These are phyloP conservation scores for Phenoliferia sp. DNA, from an alignment of 1,284 basidiomycete genomes.

Conservation along the genomic window DNA sequence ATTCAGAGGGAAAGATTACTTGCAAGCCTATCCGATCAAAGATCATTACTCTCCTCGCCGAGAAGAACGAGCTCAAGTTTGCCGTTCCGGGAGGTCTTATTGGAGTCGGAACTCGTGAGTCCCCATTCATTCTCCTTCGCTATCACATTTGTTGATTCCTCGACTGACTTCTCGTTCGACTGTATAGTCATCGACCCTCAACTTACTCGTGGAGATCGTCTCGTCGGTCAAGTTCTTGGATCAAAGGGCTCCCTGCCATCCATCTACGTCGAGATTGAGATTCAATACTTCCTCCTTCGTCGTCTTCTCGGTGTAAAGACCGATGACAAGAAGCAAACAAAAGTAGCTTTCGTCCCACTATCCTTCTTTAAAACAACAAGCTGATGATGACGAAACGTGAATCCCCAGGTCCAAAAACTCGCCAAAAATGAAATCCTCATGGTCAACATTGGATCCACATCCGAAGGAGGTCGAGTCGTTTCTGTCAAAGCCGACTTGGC, in stretches of 20 bases:
- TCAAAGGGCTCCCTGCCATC: slow-evolving; percentile 88
- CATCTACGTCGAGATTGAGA: slow-evolving; percentile 88
- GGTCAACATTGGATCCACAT: slow-evolving; percentile 57
- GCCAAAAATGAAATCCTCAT: slow-evolving; percentile 83
- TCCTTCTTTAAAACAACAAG: slow-evolving; percentile 52
- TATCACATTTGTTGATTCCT: not conserved
- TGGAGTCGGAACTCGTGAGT: slow-evolving; percentile 82
- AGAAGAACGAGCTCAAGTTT: slow-evolving; percentile 89
- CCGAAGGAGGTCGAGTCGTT: slow-evolving; percentile 85
- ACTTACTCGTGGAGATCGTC: slow-evolving; percentile 89
- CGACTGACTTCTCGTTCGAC: no score
- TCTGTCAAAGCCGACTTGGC: slow-evolving; percentile 82
- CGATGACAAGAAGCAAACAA: slow-evolving; percentile 97
- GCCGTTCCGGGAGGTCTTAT: slow-evolving; percentile 97
- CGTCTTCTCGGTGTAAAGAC: slow-evolving; percentile 95
- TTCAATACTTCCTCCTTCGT: slow-evolving; percentile 85
- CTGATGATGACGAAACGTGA: not conserved
- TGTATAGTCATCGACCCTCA: slow-evolving; percentile 58
- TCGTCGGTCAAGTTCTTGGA: slow-evolving; percentile 93
- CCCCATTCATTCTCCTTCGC: not conserved
- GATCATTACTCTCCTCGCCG: slow-evolving; percentile 87
- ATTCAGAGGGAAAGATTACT: slow-evolving; percentile 79
- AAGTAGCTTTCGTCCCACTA: slow-evolving; percentile 44
- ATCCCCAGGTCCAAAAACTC: slow-evolving; percentile 67
- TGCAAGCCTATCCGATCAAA: slow-evolving; percentile 91